A percentile compares a stretch with the other conserved stretches of the same genome.
Evolutionary conservation across 805 yeast genomes (phyloP).

Genomic region (Ogataea corticis): DNA sequence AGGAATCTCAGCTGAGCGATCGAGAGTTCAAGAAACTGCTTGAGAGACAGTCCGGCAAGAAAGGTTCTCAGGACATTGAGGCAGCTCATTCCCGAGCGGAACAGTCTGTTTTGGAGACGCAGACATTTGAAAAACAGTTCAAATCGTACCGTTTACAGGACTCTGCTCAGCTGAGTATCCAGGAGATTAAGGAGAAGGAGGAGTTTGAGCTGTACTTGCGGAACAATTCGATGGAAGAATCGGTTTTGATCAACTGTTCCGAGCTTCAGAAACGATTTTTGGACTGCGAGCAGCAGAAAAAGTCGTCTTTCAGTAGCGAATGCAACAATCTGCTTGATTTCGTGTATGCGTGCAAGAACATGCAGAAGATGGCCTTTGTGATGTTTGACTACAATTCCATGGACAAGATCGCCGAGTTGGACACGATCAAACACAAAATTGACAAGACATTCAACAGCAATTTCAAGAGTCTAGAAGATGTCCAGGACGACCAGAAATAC

Average conservation of each 20-base stretch:
- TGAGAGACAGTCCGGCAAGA: conserved; percentile 9
- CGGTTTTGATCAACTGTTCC: conserved; percentile 35
- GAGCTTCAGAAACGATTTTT: conserved; percentile 33
- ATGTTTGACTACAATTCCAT: conserved; percentile 35
- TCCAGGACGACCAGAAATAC: conserved; percentile 25
- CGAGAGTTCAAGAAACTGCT: conserved; percentile 33
- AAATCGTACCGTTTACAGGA: conserved; percentile 11
- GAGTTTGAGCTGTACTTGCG: conserved; percentile 32
- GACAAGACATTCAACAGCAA: conserved; percentile 31
- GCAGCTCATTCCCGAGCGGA: no score
- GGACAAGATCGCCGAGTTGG: conserved; percentile 30
- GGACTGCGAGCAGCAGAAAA: conserved; percentile 27
- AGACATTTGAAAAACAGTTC: conserved; percentile 9
- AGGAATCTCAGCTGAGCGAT: conserved; percentile 31
- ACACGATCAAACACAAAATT: conserved; percentile 28
- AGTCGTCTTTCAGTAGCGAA: conserved; percentile 22
- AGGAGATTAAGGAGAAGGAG: conserved; percentile 14
- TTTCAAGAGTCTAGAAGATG: conserved; percentile 29
- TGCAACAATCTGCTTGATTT: conserved; percentile 31
- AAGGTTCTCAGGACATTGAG: no score
- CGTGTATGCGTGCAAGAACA: conserved; percentile 31
- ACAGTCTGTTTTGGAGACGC: not conserved
- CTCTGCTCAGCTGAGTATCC: conserved; percentile 10
- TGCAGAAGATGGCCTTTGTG: conserved; percentile 34
- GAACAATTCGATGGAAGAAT: conserved; percentile 28